Evolutionary conservation across 345 rosid genomes (phyloP).

Genomic region (Syzygium jambos): DNA sequence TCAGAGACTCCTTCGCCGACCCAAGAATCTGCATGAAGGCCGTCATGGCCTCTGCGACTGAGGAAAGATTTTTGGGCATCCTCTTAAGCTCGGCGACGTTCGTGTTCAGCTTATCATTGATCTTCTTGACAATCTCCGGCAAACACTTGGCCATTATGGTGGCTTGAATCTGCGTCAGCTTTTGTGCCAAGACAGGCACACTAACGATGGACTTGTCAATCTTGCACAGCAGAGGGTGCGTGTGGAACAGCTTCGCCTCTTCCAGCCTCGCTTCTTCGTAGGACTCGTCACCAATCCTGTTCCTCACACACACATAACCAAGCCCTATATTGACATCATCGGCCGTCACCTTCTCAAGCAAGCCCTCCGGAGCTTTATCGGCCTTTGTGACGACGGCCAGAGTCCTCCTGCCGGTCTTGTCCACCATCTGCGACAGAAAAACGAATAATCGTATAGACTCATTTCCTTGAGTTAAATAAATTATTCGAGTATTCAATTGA

Average conservation of each 20-base stretch:
- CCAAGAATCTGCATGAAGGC: slow-evolving; percentile 29
- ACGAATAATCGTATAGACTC: slow-evolving; percentile 18
- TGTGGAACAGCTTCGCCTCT: slow-evolving; percentile 13
- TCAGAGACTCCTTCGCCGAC: slow-evolving; percentile 28
- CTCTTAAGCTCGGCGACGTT: neutral
- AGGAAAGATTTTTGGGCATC: slow-evolving; percentile 16
- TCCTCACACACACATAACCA: no score
- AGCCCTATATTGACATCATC: no score
- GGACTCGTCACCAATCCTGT: slow-evolving; percentile 14
- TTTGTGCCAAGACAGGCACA: slow-evolving; percentile 20
- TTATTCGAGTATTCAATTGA: slow-evolving; percentile 34
- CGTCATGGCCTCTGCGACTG: slow-evolving; percentile 26
- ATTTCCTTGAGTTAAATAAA: slow-evolving; percentile 14
- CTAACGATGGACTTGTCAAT: slow-evolving; percentile 30
- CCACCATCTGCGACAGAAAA: slow-evolving; percentile 25
- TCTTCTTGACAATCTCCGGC: no score
- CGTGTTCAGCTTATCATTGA: no score
- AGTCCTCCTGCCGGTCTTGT: no score
- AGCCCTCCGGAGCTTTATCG: no score
- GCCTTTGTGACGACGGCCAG: no score
- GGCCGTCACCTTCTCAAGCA: no score
- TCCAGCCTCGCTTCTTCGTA: slow-evolving; percentile 20
- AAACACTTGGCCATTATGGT: no score
- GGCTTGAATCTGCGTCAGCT: no score
- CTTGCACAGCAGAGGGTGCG: slow-evolving; percentile 11